Conservation (phyloP, 768 basidiomycete species). For the Amyloporia xantha region DNA sequence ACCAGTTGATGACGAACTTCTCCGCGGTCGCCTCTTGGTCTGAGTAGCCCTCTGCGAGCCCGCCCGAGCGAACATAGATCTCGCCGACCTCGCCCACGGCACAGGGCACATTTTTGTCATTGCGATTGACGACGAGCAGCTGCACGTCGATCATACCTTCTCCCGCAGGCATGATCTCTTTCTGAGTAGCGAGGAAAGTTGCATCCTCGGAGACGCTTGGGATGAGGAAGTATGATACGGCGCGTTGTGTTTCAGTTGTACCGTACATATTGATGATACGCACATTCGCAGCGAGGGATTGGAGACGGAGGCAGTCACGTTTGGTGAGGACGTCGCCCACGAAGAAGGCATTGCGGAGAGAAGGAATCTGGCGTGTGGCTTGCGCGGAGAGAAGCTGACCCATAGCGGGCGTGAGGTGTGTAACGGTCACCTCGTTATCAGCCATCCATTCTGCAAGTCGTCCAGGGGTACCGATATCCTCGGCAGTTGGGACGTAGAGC, state of each 20-base stretch:
- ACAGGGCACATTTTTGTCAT: slow-evolving; percentile 77
- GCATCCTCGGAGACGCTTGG: slow-evolving; percentile 78
- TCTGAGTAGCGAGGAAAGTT: slow-evolving; percentile 88
- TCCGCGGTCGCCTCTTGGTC: slow-evolving; percentile 75
- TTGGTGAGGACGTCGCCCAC: slow-evolving; percentile 99
- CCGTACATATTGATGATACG: slow-evolving; percentile 99
- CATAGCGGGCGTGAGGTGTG: slow-evolving; percentile 98
- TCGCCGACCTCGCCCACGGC: slow-evolving; percentile 97
- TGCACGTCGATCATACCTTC: slow-evolving; percentile 98
- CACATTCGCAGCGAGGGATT: slow-evolving; percentile 87
- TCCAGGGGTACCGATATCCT: slow-evolving; percentile 96
- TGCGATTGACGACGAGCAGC: slow-evolving; percentile 90
- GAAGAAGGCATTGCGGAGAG: slow-evolving; percentile 89
- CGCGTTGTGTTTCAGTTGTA: slow-evolving; percentile 97
- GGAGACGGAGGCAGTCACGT: slow-evolving; percentile 91
- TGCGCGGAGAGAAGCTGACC: slow-evolving; percentile 95
- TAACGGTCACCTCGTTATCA: slow-evolving; percentile 82
- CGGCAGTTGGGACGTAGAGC: slow-evolving; percentile 91
- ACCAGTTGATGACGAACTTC: slow-evolving; percentile 97
- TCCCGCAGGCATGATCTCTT: slow-evolving; percentile 97
- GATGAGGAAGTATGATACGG: slow-evolving; percentile 94
- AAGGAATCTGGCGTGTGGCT: slow-evolving; percentile 74
- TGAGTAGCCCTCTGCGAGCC: slow-evolving; percentile 91
- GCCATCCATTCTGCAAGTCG: slow-evolving; percentile 99
- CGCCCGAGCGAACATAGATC: slow-evolving; percentile 96